Conservation (phyloP, 805 yeast species). For the Yamadazyma paraphyllophila region DNA sequence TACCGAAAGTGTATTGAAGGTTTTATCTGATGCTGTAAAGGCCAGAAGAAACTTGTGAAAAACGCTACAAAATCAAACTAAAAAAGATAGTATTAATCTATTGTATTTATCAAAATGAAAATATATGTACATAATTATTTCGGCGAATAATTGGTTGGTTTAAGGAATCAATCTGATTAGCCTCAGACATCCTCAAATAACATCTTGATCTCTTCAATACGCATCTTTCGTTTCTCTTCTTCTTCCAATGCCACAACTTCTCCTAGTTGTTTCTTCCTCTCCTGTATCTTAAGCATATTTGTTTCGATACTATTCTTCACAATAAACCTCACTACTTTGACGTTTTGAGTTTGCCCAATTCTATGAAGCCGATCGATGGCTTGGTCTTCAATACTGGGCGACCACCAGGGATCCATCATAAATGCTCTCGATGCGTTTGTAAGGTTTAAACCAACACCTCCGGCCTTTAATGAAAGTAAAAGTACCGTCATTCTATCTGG, state of each 20-base stretch:
- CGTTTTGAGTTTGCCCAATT: constrained; percentile 77
- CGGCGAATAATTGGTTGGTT: too few relatives aligned
- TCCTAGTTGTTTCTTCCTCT: constrained; percentile 76
- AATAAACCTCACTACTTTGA: constrained; percentile 75
- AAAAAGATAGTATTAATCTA: neutral
- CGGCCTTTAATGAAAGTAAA: constrained; percentile 80
- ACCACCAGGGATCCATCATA: constrained; percentile 98
- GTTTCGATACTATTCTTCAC: constrained; percentile 83
- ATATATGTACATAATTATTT: neutral
- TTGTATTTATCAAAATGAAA: neutral
- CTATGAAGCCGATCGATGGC: constrained; percentile 90
- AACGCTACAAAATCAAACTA: too few relatives aligned
- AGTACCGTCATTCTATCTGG: constrained; percentile 45
- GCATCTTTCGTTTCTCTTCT: constrained; percentile 65
- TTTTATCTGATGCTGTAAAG: constrained; percentile 79
- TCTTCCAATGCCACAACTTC: constrained; percentile 75
- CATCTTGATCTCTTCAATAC: constrained; percentile 71
- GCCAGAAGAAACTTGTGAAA: constrained; percentile 60
- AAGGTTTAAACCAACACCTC: constrained; percentile 89
- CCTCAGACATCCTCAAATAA: constrained; percentile 48
- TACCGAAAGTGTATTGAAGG: constrained; percentile 76
- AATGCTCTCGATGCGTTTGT: constrained; percentile 83
- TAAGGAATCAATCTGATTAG: too few relatives aligned
- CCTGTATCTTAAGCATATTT: constrained; percentile 85
- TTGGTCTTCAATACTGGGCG: constrained; percentile 85